Base-by-base conservation (phyloP, 345 rosid species). In the Melastoma malabathricum region DNA sequence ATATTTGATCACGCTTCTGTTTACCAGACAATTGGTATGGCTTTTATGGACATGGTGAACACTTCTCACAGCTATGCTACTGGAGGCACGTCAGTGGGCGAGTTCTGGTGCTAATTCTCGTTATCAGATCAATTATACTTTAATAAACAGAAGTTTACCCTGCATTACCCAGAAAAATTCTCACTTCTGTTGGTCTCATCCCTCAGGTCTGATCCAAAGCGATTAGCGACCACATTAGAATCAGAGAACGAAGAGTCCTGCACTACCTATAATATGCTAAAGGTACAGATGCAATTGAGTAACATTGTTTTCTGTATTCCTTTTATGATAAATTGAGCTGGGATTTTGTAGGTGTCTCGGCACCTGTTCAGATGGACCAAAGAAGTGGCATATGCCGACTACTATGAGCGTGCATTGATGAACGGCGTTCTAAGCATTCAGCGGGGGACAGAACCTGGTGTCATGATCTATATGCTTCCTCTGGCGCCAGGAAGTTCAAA, bases 381-480 rank as follows among this genome's bases (percentile, higher is more conserved):
- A 73, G 98, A 84, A 54, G 72, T 70, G 39, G 79, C 79, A 15
- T 92, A 87, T 53, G 95, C 86, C 49, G 98, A 92, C 71, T 92
- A 92, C 51, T 92, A 92, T 16, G 98, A 92, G 62, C 87, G 96
- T 13, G 86, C 95, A 44, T 63, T 87, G 58, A 82, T 89, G 14
- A 87, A 92, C 56, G 98, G 96, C 25, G 96, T 92, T 44, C 79
- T 92, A 0, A 64, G 89, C 52, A 92, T 82, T 68, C 98, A 92
- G 64, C 78, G 98, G 62, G 98, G 93, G 56, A 79, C 74, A 10
- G 82, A 92, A 18, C 96, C 95, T 2, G 96, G 98, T 54, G 59
- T 74, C 38, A 92, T 87, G 98, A 87, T 86, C 61, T 92, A 87
- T 83, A 82, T 90, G 96, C 98, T 90, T 50, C 98, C 98, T 55